phyloP scores from a whole-genome alignment of 2,329 filamentous ascomycete genomes.

The Sclerotinia glacialis region DNA sequence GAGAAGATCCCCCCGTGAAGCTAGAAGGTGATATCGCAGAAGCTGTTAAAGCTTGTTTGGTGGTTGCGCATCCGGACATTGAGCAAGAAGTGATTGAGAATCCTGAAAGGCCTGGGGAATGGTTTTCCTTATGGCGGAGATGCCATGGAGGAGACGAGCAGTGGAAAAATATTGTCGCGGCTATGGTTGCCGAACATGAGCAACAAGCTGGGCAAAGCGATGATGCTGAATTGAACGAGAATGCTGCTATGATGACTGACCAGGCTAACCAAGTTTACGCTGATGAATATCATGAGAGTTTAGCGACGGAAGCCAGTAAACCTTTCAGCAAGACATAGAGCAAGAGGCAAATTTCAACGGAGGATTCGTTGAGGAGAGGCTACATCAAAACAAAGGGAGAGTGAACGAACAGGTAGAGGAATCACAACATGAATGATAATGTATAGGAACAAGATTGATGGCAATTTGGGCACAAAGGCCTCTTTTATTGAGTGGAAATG shows the following conservation, averaged over 20 bases:
- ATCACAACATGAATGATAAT: conserved; percentile 1
- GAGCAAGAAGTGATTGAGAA: conserved; percentile 25
- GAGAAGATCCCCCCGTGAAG: conserved; percentile 51
- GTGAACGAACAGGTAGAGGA: neutral
- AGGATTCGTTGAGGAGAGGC: neutral
- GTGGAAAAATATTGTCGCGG: neutral
- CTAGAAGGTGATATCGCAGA: conserved; percentile 46
- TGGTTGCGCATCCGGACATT: conserved; percentile 50
- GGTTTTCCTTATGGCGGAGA: conserved; percentile 29
- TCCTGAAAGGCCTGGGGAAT: conserved; percentile 26
- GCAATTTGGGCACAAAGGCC: neutral
- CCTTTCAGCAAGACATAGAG: neutral
- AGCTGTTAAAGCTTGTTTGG: conserved; percentile 54
- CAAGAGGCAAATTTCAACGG: neutral
- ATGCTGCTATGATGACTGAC: neutral
- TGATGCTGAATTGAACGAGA: neutral
- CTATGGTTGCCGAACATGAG: conserved; percentile 6
- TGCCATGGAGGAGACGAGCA: conserved; percentile 11
- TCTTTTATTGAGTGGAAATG: no score
- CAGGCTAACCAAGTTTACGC: neutral
- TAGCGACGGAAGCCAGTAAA: no score
- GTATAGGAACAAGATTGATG: neutral
- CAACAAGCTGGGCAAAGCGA: neutral
- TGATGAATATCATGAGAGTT: neutral
- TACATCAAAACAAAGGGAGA: neutral